Evolutionary conservation across 176 grass and related monocot genomes (phyloP), one percentile per base, ranked within the genome.

Genomic region (Alopecurus myosuroides): DNA sequence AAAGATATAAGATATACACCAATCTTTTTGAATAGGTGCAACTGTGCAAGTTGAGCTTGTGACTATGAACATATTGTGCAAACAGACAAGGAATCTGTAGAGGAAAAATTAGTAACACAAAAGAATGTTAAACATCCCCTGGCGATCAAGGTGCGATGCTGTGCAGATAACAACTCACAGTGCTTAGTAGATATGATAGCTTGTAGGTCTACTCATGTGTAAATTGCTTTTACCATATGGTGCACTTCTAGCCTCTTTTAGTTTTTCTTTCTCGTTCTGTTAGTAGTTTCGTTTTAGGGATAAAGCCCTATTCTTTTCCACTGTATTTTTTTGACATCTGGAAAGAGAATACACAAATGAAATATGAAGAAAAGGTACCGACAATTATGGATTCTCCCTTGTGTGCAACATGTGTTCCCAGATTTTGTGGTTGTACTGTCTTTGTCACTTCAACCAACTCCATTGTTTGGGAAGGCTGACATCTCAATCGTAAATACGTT

Each of bases 241-340:
- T 30, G 48, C 55, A 75, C 65, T 76, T 66, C 40, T 20, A 74
- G 70, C 75, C 33, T 17, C 44, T 41, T 87, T 6, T 58, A 80
- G 45, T 42, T 60, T 31, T 65, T 68, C 56, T 49, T 56, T 14
- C 29, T 70, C 53, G 52, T 70, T 63, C 69, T 85, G 39, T 79
- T 74, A 46, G 51, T 63, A 34, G 18, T 62, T 48, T 75, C 7
- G 29, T 45, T 49, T 42, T 33, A 39, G 30, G 55, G 68, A 36
- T 75, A 70, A 31, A 42, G 23, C 58, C 30, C 25, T 68, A 55
- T 86, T 95, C 90, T 88, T 94, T 86, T 67, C 85, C 41, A 61
- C 61, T 97, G 89, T 92, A 92, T 73, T 88, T 81, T 65, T 89
- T 94, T 89, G 67, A 82, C 76, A 90, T 77, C n/a, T 49, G 57